These are phyloP conservation scores for Tilletia setariae DNA, from an alignment of 1,284 basidiomycete species.

Conservation along the genomic window DNA sequence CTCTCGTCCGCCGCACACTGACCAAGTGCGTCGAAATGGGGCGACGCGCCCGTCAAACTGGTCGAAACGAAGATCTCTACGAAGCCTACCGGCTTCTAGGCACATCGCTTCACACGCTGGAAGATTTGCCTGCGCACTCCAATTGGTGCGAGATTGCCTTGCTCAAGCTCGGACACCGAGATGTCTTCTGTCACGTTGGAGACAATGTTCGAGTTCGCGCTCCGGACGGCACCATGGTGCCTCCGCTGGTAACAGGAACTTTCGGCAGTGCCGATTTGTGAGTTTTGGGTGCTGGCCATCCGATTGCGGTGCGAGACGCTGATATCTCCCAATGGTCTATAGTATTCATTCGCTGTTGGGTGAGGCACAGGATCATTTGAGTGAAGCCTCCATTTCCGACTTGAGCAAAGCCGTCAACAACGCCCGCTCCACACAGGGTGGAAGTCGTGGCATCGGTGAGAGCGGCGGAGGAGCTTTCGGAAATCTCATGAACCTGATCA, in stretches of 20 bases:
- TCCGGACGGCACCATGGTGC: slow-evolving; percentile 71
- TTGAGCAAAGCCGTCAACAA: slow-evolving; percentile 74
- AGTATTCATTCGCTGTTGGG: slow-evolving; percentile 54
- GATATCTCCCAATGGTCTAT: too few species aligned
- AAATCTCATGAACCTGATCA: slow-evolving; percentile 56
- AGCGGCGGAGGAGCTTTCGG: slow-evolving; percentile 42
- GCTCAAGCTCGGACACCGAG: slow-evolving; percentile 67
- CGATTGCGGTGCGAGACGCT: neutral
- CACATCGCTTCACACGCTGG: slow-evolving; percentile 68
- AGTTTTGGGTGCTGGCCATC: neutral
- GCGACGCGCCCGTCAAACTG: slow-evolving; percentile 61
- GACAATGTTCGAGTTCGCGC: slow-evolving; percentile 71
- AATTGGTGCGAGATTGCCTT: slow-evolving; percentile 60
- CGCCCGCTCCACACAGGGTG: slow-evolving; percentile 42
- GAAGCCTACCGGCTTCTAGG: slow-evolving; percentile 59
- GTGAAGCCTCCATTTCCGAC: slow-evolving; percentile 81
- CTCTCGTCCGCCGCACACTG: slow-evolving; percentile 73
- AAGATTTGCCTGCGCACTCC: slow-evolving; percentile 81
- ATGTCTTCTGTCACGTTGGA: slow-evolving; percentile 88
- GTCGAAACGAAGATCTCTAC: slow-evolving; percentile 66
- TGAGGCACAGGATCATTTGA: slow-evolving; percentile 61
- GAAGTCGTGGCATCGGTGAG: slow-evolving; percentile 36
- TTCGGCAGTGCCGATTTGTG: slow-evolving; percentile 81
- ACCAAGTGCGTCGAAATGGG: slow-evolving; percentile 67
- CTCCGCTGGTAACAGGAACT: slow-evolving; percentile 81